Base-by-base conservation (phyloP, 371 early-diverging fungal genomes). In the Syncephalastrum contaminatum region DNA sequence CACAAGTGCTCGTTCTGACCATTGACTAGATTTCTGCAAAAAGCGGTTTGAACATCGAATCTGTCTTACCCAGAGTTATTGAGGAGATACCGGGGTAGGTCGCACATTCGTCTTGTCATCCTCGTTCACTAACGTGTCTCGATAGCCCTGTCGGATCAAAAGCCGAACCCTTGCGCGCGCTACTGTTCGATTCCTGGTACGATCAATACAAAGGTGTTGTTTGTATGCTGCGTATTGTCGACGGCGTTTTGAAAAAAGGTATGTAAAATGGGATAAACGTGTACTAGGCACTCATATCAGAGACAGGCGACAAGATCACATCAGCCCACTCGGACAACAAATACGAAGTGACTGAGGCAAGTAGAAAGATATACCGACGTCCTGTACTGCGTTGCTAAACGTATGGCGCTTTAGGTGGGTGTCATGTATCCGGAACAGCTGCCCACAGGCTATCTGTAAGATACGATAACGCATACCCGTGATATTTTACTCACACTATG, bases 151-250 rank as follows among this genome's bases (percentile, higher is more conserved):
- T 53, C 10, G 93, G 87, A 14, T 73, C 83, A 48, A 62, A 70
- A 8, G 68, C 69, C 0, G 82, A 74, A 45, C 90, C 93, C 4
- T 86, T 97, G 61, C 82, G 88, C 58, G 91, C 89, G 0, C 75
- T 97, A 8, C 69, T 98, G 24, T 97, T 98, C 62, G 99, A 98
- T 68, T 91, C 90, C 12, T 98, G 98, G 98, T 95, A 95, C 69
- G 97, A 98, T 66, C 82, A 82, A 24, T 98, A 96, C 69, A 87
- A 90, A 0, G 99, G 99, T 16, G 98, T 97, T 12, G 86, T 98
- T 4, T 97, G 95, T 65, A 75, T 98, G 70, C 69, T 98, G 60
- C 90, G 92, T 4, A 83, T 98, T 12, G 79, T 86, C 25, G 93
- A 95, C 71, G 99, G 99, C 13, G 68, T 64, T 4, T 59, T 98